Conservation (phyloP, 768 basidiomycete species). For the Suillus paluster region DNA sequence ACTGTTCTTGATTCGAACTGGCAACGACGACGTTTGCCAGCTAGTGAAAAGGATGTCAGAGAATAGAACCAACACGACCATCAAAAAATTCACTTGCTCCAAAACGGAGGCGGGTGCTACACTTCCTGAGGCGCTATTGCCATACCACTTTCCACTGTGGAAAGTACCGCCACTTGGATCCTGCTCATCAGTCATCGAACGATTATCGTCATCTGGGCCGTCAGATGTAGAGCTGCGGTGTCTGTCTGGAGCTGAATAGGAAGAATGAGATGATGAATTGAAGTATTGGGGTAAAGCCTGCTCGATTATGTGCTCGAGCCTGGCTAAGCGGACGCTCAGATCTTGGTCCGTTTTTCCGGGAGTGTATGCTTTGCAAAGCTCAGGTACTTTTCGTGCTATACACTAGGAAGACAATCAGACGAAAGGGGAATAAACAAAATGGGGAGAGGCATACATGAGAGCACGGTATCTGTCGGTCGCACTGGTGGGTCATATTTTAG, state of each 20-base stretch:
- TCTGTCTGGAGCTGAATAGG: constrained; percentile 37
- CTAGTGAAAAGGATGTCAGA: constrained; percentile 39
- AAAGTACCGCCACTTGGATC: constrained; percentile 78
- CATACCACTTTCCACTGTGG: constrained; percentile 87
- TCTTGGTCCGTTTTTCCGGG: constrained; percentile 88
- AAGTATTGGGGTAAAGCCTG: constrained; percentile 78
- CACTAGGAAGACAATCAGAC: constrained; percentile 52
- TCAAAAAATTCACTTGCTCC: constrained; percentile 63
- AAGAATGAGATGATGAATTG: constrained; percentile 43
- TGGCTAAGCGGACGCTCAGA: constrained; percentile 69
- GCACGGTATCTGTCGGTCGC: constrained; percentile 84
- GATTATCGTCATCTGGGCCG: constrained; percentile 63
- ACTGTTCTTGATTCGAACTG: constrained; percentile 34
- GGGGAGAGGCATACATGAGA: constrained; percentile 62
- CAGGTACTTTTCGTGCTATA: constrained; percentile 83
- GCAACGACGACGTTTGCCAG: constrained; percentile 59
- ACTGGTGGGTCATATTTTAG: constrained; percentile 49
- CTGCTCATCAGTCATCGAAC: constrained; percentile 77
- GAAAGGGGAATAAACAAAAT: constrained; percentile 10
- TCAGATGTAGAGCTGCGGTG: constrained; percentile 53
- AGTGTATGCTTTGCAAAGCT: constrained; percentile 86
- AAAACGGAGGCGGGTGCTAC: constrained; percentile 79
- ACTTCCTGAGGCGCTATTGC: constrained; percentile 82
- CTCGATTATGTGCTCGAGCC: constrained; percentile 84
- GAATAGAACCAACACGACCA: constrained; percentile 14